Evolutionary conservation across 2,329 filamentous ascomycete genomes (phyloP), one percentile per base, ranked within the genome.

Genomic region (Cercospora citrullina): DNA sequence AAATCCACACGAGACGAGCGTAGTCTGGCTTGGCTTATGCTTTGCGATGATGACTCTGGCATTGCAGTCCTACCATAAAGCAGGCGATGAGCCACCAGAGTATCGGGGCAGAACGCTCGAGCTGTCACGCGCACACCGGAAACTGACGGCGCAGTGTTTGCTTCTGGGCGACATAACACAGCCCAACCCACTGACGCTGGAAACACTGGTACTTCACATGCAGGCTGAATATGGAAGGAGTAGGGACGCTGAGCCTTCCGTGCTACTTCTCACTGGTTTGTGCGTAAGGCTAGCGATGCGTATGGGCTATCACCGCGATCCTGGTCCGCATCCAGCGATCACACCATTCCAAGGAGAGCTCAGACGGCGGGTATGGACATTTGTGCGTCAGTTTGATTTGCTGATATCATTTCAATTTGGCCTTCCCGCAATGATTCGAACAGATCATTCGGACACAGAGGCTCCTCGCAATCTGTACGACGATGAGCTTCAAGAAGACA

Each of bases 381-480:
- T 92, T 63, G 84, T 95, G 45, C 86, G 90, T 64, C 90, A 91
- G 80, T 85, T 87, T 30, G 92, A 95, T 76, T 84, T 92, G 10
- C 84, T 93, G 65, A 92, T 94, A 75, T 94, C 92, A 0, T 90
- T 92, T 69, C 90, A 93, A 75, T 83, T 87, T 69, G 86, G 85
- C 14, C 72, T 87, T 26, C 84, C 84, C 23, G 81, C 81, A 4
- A 93, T 94, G 85, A 89, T 94, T 28, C 87, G 90, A 70, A 86
- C 90, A 12, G 85, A 90, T 59, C 89, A 93, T 75, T 93, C 89
- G 65, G 92, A 95, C 74, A 90, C 91, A 0, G 85, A 90, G 72
- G 80, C 92, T 5, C 92, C 92, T 0, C 87, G 89, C 66, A 95
- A 94, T 75, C 85, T 94, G 16, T 92, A 91, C 76, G 92, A 95